Conservation (phyloP, 805 yeast genomes). For the Pichia heedii region DNA sequence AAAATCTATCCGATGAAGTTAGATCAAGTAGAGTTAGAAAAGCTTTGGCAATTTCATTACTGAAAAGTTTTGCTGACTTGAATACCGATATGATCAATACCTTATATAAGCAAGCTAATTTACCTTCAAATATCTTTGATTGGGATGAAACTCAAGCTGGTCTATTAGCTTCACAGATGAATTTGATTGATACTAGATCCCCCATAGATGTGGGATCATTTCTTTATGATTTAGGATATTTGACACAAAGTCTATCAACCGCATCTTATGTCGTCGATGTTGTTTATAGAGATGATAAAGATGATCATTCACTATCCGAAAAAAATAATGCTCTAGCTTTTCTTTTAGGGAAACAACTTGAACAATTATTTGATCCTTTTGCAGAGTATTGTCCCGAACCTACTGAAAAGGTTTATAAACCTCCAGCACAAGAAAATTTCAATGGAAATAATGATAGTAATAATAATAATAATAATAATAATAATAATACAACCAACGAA, state of each 20-base stretch:
- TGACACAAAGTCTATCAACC: constrained; percentile 32
- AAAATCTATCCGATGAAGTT: constrained; percentile 46
- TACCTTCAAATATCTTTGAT: constrained; percentile 24
- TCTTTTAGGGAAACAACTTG: constrained; percentile 75
- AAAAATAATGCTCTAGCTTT: constrained; percentile 70
- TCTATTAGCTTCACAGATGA: constrained; percentile 58
- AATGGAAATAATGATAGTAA: not conserved
- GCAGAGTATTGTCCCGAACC: constrained; percentile 89
- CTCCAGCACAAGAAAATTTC: constrained; percentile 46
- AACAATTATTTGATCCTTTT: constrained; percentile 81
- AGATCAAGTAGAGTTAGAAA: constrained; percentile 53
- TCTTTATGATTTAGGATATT: constrained; percentile 46
- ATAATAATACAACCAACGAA: not conserved
- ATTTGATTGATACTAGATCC: constrained; percentile 38
- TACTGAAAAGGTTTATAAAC: constrained; percentile 58
- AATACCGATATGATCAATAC: constrained; percentile 24
- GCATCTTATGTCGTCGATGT: constrained; percentile 61
- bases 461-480: too few species aligned
- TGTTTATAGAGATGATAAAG: constrained; percentile 41
- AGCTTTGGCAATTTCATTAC: constrained; percentile 65
- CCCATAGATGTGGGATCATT: constrained; percentile 52
- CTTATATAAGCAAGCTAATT: constrained; percentile 13
- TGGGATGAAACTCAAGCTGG: constrained; percentile 88
- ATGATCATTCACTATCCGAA: constrained; percentile 26
- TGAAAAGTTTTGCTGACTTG: constrained; percentile 58